Conservation (phyloP, 495 filamentous ascomycete genomes). For the Talaromyces borbonicus region DNA sequence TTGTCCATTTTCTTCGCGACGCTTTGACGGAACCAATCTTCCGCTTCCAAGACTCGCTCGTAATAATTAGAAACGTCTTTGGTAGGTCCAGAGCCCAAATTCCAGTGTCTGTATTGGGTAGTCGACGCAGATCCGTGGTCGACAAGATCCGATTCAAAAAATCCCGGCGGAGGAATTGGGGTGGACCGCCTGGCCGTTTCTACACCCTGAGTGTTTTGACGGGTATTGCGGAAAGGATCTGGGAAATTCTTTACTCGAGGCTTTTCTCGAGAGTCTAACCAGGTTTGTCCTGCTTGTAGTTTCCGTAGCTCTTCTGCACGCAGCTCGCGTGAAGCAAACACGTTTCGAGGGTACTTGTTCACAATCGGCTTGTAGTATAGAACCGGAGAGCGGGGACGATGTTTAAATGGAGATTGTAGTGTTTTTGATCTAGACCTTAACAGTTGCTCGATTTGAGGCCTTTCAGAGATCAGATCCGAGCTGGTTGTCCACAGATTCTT, state of each 20-base stretch:
- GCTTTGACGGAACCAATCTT: constrained; percentile 21
- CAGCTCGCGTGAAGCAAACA: constrained; percentile 1
- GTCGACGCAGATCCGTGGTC: too few species aligned
- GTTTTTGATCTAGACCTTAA: neutral
- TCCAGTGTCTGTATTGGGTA: neutral
- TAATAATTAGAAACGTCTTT: neutral
- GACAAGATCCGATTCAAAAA: neutral
- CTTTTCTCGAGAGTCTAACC: neutral
- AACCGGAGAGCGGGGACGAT: neutral
- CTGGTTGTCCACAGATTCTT: too few species aligned
- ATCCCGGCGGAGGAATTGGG: constrained; percentile 1
- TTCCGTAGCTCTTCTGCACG: neutral
- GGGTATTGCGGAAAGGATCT: neutral
- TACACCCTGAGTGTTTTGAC: too few species aligned
- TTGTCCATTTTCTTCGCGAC: too few species aligned
- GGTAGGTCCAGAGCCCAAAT: neutral
- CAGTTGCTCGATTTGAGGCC: neutral
- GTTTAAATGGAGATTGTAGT: constrained; percentile 5
- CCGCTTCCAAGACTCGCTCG: constrained; percentile 12
- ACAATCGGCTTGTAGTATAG: neutral
- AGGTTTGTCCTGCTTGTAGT: neutral
- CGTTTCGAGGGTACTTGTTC: constrained; percentile 1
- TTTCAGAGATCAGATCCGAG: neutral
- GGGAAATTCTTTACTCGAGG: neutral
- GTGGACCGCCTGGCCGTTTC: too few species aligned